Evolutionary conservation across 1,284 basidiomycete genomes (phyloP), one percentile per base, ranked within the genome.

Genomic region (Rhodotorula mucilaginosa): DNA sequence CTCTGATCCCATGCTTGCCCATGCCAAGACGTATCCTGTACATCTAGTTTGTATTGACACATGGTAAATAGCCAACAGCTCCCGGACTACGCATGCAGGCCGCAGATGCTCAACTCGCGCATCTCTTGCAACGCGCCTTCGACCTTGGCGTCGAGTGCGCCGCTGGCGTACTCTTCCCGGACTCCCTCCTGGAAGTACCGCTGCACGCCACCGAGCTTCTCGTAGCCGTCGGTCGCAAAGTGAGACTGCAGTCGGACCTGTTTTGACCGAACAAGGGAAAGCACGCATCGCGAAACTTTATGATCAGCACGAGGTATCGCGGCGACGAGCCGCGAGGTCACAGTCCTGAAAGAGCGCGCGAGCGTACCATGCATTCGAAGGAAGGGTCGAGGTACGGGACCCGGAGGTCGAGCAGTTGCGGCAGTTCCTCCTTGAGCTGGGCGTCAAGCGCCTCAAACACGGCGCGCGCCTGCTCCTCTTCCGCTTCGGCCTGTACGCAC

Each of bases 301-400:
- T 26, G 6, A 44, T 44, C 39, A 44, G 39, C 6, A 34, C 34
- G 2, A 2, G 6, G 34, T 34, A 34, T 34, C 34, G 2, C 34
- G 34, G 34, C 34, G 34, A 34, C 34, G 34, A 39, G 39, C 39
- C 6, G 39, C 39, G 39, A 13, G 39, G 39, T 44, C 10, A 12
- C 12, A 44, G 10, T 44, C 39, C 39, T 13, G 12, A 12, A 13
- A 2, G 39, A 13, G 39, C 39, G 39, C 10, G 39, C 39, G 10
- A 44, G 49, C 71, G 44, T 19, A 82, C 79, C 96, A 99, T 98
- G 48, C 96, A 92, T 82, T 99, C 97, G 81, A 99, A 98, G 76
- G 91, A 94, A 1, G 97, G 97, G 81, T 99, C 96, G 73, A 99
- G 92, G 84, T 93, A 99, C 12, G 97, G 96, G 57, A 99, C 90